Evolutionary conservation across 2,329 filamentous ascomycete genomes (phyloP), one percentile per base, ranked within the genome.

Genomic region (Leptographium galeiforme): DNA sequence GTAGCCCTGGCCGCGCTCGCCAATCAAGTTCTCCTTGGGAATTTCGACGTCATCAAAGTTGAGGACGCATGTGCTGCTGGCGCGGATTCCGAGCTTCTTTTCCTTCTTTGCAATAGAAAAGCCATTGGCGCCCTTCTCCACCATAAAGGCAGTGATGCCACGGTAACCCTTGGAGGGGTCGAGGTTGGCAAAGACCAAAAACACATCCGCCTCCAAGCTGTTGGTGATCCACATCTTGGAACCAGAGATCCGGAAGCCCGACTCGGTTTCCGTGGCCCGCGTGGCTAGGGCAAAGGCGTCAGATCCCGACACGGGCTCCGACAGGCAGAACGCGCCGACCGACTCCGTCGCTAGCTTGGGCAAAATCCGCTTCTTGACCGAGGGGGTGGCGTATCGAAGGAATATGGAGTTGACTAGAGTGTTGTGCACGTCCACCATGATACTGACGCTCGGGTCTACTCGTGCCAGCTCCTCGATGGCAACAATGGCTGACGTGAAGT

Each of bases 211-310:
- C 72, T 98, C 93, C 73, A 91, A 84, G 50, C 87, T 85, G 77
- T 98, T 98, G 58, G 93, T 98, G 71, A 98, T 98, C 93, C 93
- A 98, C 93, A 98, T 98, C 80, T 98, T 98, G 69, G 81, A 83
- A 50, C 93, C 93, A 57, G 81, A 86, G 69, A 98, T 86, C 70
- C 78, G 84, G 74, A 91, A 98, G 38, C 91, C 89, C 59, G 82
- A 78, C 25, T 81, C 76, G 0, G 88, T 93, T 75, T 90, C 87
- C 55, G 81, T 83, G 45, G 93, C 93, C 68, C 88, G 90, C 54
- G 93, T 97, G 61, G 89, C 85, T 59, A 98, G 77, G 1, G 94
- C 94, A 65, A 98, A 98, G 43, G 93, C 93, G 66, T 98, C 93
- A 1, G 89, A 95, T 25, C 93, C 93, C 25, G 89, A 95, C 1